Conservation (phyloP, 2,329 filamentous ascomycete species). For the Fusarium globosum region DNA sequence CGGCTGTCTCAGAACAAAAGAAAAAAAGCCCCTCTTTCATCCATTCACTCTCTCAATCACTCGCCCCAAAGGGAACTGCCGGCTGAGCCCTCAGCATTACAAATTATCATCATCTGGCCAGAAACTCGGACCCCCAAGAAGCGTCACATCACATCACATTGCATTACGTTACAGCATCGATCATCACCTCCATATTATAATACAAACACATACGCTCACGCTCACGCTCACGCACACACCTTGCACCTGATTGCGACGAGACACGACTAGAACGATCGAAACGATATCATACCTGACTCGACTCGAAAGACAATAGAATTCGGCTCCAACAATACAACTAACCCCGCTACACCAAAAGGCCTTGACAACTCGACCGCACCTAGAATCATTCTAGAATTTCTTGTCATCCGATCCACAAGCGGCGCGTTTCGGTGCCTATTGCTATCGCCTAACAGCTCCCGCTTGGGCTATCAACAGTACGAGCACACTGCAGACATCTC, state of each 20-base stretch:
- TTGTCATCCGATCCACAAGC: conserved; percentile 23
- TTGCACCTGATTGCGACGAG: conserved; percentile 14
- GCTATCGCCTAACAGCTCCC: conserved; percentile 18
- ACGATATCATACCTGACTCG: conserved; percentile 13
- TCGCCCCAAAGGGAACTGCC: conserved; percentile 16
- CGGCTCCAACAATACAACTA: background rate
- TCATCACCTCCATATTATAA: conserved; percentile 14
- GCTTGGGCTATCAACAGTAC: conserved; percentile 5
- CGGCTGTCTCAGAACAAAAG: conserved; percentile 29
- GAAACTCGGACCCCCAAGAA: conserved; percentile 15
- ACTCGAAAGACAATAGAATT: background rate
- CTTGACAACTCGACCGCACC: conserved; percentile 17
- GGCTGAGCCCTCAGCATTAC: conserved; percentile 4
- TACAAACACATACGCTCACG: background rate
- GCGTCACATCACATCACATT: conserved; percentile 21
- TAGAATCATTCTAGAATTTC: conserved; percentile 30
- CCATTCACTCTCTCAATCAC: background rate
- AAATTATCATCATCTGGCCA: conserved; percentile 29
- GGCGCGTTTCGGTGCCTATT: conserved; percentile 22
- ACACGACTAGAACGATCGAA: conserved; percentile 28
- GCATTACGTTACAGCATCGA: conserved; percentile 15
- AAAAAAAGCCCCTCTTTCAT: conserved; percentile 12
- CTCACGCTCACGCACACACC: background rate
- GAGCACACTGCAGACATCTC: background rate
- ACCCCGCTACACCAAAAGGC: background rate